Evolutionary conservation across 176 grass and related monocot genomes (phyloP).

Genomic region (Cymbopogon citratus): DNA sequence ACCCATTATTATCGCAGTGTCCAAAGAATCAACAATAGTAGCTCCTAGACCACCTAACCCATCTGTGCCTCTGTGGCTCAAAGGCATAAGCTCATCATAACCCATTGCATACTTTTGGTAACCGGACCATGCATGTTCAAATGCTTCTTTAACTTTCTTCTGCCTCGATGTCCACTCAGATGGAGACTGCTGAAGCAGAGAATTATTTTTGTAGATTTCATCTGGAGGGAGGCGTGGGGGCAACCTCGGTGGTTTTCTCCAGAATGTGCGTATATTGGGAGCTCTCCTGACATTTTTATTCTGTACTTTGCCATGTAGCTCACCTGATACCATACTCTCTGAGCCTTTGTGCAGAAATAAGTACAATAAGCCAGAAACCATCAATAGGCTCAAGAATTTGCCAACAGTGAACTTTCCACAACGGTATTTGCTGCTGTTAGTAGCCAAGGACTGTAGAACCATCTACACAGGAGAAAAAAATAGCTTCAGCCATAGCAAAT

Average conservation of each 20-base stretch:
- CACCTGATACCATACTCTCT: slow-evolving; percentile 33
- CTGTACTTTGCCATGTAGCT: slow-evolving; percentile 37
- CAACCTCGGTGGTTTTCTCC: slow-evolving; percentile 79
- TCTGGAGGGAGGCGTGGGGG: slow-evolving; percentile 73
- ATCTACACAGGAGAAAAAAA: slow-evolving; percentile 43
- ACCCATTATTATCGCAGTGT: slow-evolving; percentile 96
- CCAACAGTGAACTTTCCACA: slow-evolving; percentile 75
- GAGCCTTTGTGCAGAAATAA: slow-evolving; percentile 56
- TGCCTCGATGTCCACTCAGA: slow-evolving; percentile 58
- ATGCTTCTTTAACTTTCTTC: slow-evolving; percentile 93
- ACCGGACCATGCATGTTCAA: slow-evolving; percentile 90
- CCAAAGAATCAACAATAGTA: slow-evolving; percentile 85
- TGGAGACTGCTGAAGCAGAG: slow-evolving; percentile 29
- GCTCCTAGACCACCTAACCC: slow-evolving; percentile 94
- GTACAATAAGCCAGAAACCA: slow-evolving; percentile 67
- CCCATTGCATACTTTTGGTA: slow-evolving; percentile 82
- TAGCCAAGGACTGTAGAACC: slow-evolving; percentile 40
- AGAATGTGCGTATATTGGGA: slow-evolving; percentile 46
- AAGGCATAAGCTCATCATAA: slow-evolving; percentile 94
- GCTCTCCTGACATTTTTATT: slow-evolving; percentile 31
- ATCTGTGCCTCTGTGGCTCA: slow-evolving; percentile 70
- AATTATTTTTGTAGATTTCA: slow-evolving; percentile 63
- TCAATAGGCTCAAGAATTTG: slow-evolving; percentile 77
- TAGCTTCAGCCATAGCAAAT: neutral
- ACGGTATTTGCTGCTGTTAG: slow-evolving; percentile 37